Conservation (phyloP, 1,139 yeast species). For the Spathaspora sp. region DNA sequence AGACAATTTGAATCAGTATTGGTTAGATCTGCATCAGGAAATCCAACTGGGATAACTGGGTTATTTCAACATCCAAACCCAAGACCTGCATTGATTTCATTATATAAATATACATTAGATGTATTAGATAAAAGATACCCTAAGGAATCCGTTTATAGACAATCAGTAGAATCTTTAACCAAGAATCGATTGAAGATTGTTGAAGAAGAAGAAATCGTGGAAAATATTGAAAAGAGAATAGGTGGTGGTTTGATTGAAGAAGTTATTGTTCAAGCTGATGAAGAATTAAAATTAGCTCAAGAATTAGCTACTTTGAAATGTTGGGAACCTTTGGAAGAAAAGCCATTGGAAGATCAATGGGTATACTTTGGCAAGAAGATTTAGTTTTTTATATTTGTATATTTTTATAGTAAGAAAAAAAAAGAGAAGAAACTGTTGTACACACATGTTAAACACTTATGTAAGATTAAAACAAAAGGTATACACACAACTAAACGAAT, state of each 20-base stretch:
- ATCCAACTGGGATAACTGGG: conserved; percentile 82
- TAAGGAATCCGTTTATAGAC: conserved; percentile 68
- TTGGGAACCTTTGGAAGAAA: conserved; percentile 68
- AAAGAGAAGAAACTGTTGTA: background rate
- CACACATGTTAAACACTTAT: background rate
- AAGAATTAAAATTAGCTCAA: conserved; percentile 69
- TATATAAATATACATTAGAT: conserved; percentile 68
- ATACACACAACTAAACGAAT: background rate
- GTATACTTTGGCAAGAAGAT: conserved; percentile 63
- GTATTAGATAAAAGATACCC: conserved; percentile 65
- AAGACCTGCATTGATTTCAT: conserved; percentile 70
- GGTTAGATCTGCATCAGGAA: conserved; percentile 64
- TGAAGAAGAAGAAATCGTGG: conserved; percentile 60
- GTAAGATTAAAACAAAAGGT: no score
- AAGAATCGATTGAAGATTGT: conserved; percentile 68
- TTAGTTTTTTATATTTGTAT: conserved; percentile 18
- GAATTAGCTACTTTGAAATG: conserved; percentile 66
- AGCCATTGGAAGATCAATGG: conserved; percentile 75
- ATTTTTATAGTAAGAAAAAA: background rate
- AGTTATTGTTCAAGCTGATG: conserved; percentile 77
- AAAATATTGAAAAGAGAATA: conserved; percentile 68
- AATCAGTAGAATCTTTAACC: conserved; percentile 73
- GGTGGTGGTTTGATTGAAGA: conserved; percentile 88
- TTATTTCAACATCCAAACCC: conserved; percentile 81
- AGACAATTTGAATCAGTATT: conserved; percentile 60